Base-by-base conservation (phyloP, 139 green algal species). In the Dunaliella primolecta region DNA sequence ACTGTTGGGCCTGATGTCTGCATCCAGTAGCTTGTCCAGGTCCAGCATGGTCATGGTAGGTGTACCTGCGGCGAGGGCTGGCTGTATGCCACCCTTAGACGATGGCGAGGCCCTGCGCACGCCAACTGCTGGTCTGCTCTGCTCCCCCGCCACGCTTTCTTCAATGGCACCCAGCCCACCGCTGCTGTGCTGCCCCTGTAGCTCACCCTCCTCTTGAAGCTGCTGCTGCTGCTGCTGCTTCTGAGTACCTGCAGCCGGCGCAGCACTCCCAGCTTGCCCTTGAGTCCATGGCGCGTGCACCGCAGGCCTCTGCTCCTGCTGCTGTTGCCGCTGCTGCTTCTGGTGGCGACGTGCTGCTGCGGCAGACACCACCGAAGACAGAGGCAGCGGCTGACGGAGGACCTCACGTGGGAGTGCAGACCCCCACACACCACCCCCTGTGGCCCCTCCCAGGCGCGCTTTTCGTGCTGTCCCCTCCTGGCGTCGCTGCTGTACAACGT, bases 371-470 rank as follows among this genome's bases (percentile, higher is more conserved):
- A 89, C 81, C 11, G 75, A 72, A 1, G 76, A 81, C 36, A 89
- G 24, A 25, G 75, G 86, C 81, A 89, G 57, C 24, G 86, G 81
- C 81, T 76, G 81, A 30, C 86, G 86, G 20, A 89, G 77, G 31
- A 76, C 24, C 80, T 84, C 80, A 30, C 74, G 80, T 33, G 84
- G 80, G 11, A 70, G 25, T 36, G 30, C 72, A 15, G 21, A 20
- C 70, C 80, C 84, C 84, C 84, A 84, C n/a, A 88, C 80, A 33
- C 74, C 78, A 3, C 81, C 81, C 20, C 86, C 86, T 2, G 86
- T 70, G 3, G 86, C 82, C 23, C 86, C 86, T n/a, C n/a, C n/a
- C 3, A 87, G 32, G 0, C 83, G 78, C 20, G 77, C 70, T 79
- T 78, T 75, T 32, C 86, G 86, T 21, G 78, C 86, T 24, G 80